Evolutionary conservation across 2,329 filamentous ascomycete genomes (phyloP), one percentile per base, ranked within the genome.

Genomic region (Clonostachys chloroleuca): DNA sequence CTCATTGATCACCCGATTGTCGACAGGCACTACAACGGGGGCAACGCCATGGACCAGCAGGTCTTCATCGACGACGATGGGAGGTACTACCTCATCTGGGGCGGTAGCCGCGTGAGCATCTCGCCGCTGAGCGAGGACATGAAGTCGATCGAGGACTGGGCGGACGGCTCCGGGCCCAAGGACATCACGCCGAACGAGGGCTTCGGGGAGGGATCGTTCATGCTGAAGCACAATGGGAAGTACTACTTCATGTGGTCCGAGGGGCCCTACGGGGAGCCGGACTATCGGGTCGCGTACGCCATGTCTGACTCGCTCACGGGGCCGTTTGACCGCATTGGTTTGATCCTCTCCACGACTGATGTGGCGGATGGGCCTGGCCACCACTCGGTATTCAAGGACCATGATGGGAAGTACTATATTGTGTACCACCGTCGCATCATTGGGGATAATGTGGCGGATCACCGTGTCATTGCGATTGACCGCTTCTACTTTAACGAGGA

Each of bases 201-300:
- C 10, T 50, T 45, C 45, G 39, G 18, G 24, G 49, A 50, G 35
- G 49, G 46, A 13, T 41, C 49, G 14, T 50, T 30, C 39, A 45
- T 50, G 41, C 20, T 50, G 17, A 50, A 50, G 39, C 49, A 33
- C 30, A 30, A 48, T 18, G 49, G 46, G n/a, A 45, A 40, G 7
- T 50, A 50, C 46, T 50, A 50, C 46, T 48, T 50, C 33, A 50
- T 50, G 49, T 50, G 49, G 49, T 50, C 49, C 7, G 49, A 48
- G 43, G 42, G 42, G 10, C 45, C 42, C 16, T 50, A 50, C 46
- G 46, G 49, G 5, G 47, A 45, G 12, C 46, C 49, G 5, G 39
- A 46, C 34, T 50, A 50, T 37, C 42, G 43, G 5, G 49, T 47
- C 10, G 49, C 49, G 18, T 50, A 50, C 40, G 49, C 41, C 42